phyloP scores from a whole-genome alignment of 2,329 filamentous ascomycete genomes.

The Zymoseptoria pseudotritici region DNA sequence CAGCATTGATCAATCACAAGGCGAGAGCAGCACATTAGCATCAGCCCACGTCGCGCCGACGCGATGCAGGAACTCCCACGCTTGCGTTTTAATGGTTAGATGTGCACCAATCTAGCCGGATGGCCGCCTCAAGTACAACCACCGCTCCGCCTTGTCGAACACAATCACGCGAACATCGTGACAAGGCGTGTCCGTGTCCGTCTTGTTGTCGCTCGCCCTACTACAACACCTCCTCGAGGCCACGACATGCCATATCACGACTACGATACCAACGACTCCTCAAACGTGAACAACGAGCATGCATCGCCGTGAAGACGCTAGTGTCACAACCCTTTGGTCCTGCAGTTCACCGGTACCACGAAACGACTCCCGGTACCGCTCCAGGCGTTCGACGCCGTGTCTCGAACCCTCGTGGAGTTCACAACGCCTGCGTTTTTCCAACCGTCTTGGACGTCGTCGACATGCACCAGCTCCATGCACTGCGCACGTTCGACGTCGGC shows the following conservation, averaged over 20 bases:
- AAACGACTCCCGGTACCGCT: background rate
- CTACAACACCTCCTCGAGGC: background rate
- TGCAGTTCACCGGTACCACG: background rate
- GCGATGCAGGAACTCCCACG: background rate
- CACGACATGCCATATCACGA: background rate
- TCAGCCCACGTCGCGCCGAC: background rate
- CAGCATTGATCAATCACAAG: background rate
- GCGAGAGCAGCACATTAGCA: background rate
- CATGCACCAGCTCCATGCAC: conserved; percentile 3
- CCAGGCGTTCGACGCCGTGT: background rate
- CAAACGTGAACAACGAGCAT: background rate
- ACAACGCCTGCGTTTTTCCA: background rate
- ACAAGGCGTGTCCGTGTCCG: background rate
- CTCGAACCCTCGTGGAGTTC: background rate
- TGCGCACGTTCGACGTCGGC: conserved; percentile 8
- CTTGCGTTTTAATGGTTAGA: background rate
- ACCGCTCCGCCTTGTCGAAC: background rate
- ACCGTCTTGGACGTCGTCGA: background rate
- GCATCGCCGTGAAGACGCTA: background rate
- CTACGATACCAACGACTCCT: background rate
- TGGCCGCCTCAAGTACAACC: background rate
- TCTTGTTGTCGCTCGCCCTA: background rate
- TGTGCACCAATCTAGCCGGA: background rate
- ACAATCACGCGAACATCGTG: background rate
- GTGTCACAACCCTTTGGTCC: background rate